These are phyloP conservation scores for Ormosia emarginata DNA, from an alignment of 306 rosid genomes.

Conservation along the genomic window DNA sequence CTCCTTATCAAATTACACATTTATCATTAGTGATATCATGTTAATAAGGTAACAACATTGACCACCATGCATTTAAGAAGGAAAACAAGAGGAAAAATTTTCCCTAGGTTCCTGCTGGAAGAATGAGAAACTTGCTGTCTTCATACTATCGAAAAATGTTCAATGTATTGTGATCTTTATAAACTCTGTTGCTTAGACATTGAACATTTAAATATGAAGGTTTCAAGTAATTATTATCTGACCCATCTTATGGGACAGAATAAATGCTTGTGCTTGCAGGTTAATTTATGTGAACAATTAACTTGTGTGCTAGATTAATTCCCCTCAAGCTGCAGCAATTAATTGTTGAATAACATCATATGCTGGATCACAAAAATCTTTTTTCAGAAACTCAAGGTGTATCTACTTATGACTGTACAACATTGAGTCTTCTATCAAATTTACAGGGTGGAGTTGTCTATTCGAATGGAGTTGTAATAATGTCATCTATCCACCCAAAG, in stretches of 20 bases:
- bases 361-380: not conserved
- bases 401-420: conserved; percentile 5
- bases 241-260: not conserved
- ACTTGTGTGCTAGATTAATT: not conserved
- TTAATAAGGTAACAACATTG: not conserved
- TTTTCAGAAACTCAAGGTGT: not conserved
- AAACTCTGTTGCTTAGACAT: not conserved
- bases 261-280: conserved; percentile 5
- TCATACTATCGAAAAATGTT: not conserved
- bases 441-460: conserved; percentile 89
- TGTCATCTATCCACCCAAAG: conserved; percentile 70
- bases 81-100: not conserved
- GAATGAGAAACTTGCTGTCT: conserved; percentile 3
- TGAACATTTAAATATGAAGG: not conserved
- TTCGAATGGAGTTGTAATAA: conserved; percentile 65
- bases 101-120: not conserved
- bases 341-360: not conserved
- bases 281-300: not conserved
- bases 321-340: not conserved
- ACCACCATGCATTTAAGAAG: not conserved
- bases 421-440: conserved; percentile 21
- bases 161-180: not conserved
- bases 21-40: not conserved
- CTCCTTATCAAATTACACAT: not conserved
- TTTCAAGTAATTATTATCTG: conserved; percentile 6